Evolutionary conservation across 371 early-diverging fungal species (phyloP).

Genomic region (Mucor piriformis): DNA sequence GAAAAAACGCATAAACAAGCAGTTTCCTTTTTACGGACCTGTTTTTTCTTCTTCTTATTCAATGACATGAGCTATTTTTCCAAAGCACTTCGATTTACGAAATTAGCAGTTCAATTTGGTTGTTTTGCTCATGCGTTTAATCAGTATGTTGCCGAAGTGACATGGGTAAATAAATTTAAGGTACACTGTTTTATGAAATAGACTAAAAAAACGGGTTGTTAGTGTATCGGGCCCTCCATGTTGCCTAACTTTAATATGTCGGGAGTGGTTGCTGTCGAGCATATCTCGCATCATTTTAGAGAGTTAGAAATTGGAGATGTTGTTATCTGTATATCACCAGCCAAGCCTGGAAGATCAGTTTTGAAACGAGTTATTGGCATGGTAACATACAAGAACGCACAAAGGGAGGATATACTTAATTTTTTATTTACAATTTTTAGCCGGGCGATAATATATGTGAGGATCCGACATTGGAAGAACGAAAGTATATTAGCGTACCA

Average conservation of each 20-base stretch:
- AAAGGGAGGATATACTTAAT: neutral
- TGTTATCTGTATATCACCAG: slow-evolving; percentile 72
- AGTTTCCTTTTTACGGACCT: neutral
- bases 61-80: slow-evolving; percentile 12
- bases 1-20: neutral
- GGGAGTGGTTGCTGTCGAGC: slow-evolving; percentile 70
- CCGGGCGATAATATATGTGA: slow-evolving; percentile 72
- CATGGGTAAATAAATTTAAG: slow-evolving; percentile 54
- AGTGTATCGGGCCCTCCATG: slow-evolving; percentile 90
- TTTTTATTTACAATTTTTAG: slow-evolving; percentile 28
- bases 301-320: slow-evolving; percentile 72
- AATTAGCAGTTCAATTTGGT: slow-evolving; percentile 52
- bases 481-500: slow-evolving; percentile 64
- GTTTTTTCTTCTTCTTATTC: neutral
- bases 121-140: slow-evolving; percentile 68
- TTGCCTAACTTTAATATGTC: slow-evolving; percentile 77
- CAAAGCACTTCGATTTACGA: slow-evolving; percentile 3
- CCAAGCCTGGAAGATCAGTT: slow-evolving; percentile 63
- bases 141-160: slow-evolving; percentile 66
- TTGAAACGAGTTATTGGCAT: slow-evolving; percentile 81
- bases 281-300: slow-evolving; percentile 57
- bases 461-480: slow-evolving; percentile 64
- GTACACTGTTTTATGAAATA: neutral
- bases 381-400: slow-evolving; percentile 38
- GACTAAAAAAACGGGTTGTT: neutral